Conservation (phyloP, 805 yeast genomes). For the Spathaspora gorwiae region DNA sequence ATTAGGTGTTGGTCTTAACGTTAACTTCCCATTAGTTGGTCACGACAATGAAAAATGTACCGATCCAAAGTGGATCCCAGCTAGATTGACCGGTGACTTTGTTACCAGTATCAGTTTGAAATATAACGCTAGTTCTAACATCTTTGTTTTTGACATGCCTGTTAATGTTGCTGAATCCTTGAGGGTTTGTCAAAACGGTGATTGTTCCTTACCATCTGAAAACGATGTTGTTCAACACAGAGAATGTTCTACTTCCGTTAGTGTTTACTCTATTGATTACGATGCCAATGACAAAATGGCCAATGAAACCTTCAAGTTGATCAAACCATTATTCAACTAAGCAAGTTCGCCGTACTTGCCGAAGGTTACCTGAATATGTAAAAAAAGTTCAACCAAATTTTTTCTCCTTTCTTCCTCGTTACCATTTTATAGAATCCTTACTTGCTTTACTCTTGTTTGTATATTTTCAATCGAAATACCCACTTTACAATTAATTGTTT, state of each 20-base stretch:
- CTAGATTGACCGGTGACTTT: conserved; percentile 46
- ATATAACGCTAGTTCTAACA: conserved; percentile 38
- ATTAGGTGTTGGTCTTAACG: conserved; percentile 42
- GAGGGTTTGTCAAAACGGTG: conserved; percentile 36
- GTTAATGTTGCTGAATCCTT: conserved; percentile 12
- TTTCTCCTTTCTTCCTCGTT: neutral
- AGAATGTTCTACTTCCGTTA: conserved; percentile 40
- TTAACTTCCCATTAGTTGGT: conserved; percentile 46
- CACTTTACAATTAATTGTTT: neutral
- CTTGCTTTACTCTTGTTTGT: neutral
- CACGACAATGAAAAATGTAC: conserved; percentile 36
- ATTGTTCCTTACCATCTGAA: conserved; percentile 43
- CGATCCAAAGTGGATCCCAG: conserved; percentile 38
- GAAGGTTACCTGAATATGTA: too few relatives aligned
- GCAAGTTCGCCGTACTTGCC: neutral
- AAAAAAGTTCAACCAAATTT: too few relatives aligned
- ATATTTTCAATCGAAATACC: neutral
- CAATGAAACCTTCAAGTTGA: neutral
- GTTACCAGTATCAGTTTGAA: conserved; percentile 24
- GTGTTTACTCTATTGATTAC: conserved; percentile 46
- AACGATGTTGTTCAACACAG: conserved; percentile 23
- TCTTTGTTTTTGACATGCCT: conserved; percentile 11
- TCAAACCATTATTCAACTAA: neutral
- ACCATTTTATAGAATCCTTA: neutral
- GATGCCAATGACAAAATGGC: conserved; percentile 26